Base-by-base conservation (phyloP, 2,329 filamentous ascomycete species). In the Aureobasidium sp. region DNA sequence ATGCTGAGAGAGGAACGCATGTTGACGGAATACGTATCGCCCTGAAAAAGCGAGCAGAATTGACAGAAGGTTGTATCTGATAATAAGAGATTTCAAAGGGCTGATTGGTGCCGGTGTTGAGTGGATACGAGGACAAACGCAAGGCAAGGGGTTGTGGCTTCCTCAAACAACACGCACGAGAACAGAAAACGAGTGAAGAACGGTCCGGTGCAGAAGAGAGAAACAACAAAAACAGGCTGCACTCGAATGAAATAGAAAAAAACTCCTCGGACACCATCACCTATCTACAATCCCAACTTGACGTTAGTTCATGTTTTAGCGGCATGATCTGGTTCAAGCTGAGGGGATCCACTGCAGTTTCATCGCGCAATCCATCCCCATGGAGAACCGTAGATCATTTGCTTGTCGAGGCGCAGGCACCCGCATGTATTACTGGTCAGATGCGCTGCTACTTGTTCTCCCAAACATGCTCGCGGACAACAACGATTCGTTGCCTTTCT, bases 311-410 rank as follows among this genome's bases (percentile, higher is more conserved):
- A 57, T 46, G 19, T 46, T 37, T 27, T 57, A 57, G 53, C 53
- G 53, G 53, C 53, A 17, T 46, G 53, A 46, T 45, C 40, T 57
- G 53, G 53, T 27, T 57, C 53, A 45, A n/a, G 7, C 17, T 55
- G 51, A 54, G 50, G 51, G 50, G 51, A 57, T 45, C 53, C 40
- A 46, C 40, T 57, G 53, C 53, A 57, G 38, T 45, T 57, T 57
- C 53, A 57, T 57, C 53, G 51, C 53, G 53, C 53, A 57, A 37
- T 57, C 11, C 23, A 45, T 21, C 53, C 53, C 53, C 53, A 57
- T 46, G 53, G 53, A 55, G 51, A 35, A 46, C 19, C 21, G 53
- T n/a, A 57, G 53, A 57, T 57, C 53, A 27, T 57, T 21, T 31
- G 25, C 37, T 31, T 43, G 51, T 55, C 51, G 33, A 57, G 15